These are phyloP conservation scores for Rhipidocladum racemiflorum DNA, from an alignment of 176 grass and related monocot genomes.

Conservation along the genomic window DNA sequence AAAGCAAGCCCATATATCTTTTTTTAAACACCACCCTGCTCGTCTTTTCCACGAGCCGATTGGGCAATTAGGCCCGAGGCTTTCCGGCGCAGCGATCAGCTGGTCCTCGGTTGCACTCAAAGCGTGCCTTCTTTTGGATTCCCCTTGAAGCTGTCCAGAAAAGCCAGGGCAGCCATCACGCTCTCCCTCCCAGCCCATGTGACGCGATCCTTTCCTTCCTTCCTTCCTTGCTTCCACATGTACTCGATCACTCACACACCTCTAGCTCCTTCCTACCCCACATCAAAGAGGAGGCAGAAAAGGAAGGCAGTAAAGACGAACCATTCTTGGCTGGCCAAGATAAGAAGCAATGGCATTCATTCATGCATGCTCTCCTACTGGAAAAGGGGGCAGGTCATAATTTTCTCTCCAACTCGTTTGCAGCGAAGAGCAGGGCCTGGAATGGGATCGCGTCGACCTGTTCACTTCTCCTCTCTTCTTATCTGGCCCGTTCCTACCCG, in stretches of 20 bases:
- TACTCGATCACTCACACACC: neutral
- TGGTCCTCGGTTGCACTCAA: constrained; percentile 34
- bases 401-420: neutral
- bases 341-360: neutral
- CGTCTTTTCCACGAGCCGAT: neutral
- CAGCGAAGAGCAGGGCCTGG: neutral
- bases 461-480: neutral
- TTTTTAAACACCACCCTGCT: neutral
- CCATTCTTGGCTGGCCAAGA: neutral
- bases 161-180: constrained; percentile 51
- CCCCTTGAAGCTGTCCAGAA: constrained; percentile 32
- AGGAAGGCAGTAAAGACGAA: neutral
- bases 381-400: neutral
- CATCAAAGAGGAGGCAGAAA: neutral
- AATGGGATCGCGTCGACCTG: neutral
- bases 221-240: constrained; percentile 35
- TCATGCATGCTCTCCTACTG: neutral
- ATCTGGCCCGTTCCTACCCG: neutral
- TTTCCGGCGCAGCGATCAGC: constrained; percentile 2
- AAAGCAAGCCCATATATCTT: neutral
- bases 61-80: constrained; percentile 18
- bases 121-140: constrained; percentile 23
- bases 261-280: neutral
- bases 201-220: constrained; percentile 42
- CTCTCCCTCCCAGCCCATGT: constrained; percentile 45